phyloP scores from a whole-genome alignment of 345 rosid genomes.

The Acer yangbiense region DNA sequence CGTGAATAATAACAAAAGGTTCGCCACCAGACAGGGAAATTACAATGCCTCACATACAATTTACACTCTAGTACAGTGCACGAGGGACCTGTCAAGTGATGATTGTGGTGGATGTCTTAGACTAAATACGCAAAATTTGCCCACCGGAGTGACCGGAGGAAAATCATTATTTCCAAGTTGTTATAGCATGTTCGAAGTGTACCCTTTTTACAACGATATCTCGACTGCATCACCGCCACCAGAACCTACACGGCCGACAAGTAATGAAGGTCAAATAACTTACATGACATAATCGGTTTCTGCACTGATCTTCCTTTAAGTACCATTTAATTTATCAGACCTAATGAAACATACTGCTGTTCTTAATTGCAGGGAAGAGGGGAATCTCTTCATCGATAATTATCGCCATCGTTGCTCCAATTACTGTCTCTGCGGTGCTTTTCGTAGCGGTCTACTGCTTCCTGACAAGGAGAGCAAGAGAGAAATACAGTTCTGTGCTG shows the following conservation, averaged over 20 bases:
- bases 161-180: conserved; percentile 36
- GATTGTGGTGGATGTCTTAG: conserved; percentile 25
- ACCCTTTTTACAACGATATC: conserved; percentile 20
- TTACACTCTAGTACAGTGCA: conserved; percentile 29
- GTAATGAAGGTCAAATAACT: too few species aligned
- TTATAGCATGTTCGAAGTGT: conserved; percentile 28
- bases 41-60: background rate
- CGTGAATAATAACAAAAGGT: background rate
- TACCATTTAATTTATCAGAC: too few species aligned
- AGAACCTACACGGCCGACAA: background rate
- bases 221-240: too few species aligned
- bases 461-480: conserved; percentile 31
- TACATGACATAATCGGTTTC: too few species aligned
- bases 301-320: too few species aligned
- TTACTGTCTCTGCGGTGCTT: conserved; percentile 28
- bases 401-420: conserved; percentile 34
- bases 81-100: conserved; percentile 13
- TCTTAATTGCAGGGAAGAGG: conserved; percentile 30
- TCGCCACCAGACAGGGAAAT: background rate
- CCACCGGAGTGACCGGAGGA: conserved; percentile 7
- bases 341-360: too few species aligned
- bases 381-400: conserved; percentile 23
- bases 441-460: conserved; percentile 30
- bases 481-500: conserved; percentile 20
- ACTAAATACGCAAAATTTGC: background rate